These are phyloP conservation scores for Telopea speciosissima DNA, from an alignment of 177 flowering plant species.

Conservation along the genomic window DNA sequence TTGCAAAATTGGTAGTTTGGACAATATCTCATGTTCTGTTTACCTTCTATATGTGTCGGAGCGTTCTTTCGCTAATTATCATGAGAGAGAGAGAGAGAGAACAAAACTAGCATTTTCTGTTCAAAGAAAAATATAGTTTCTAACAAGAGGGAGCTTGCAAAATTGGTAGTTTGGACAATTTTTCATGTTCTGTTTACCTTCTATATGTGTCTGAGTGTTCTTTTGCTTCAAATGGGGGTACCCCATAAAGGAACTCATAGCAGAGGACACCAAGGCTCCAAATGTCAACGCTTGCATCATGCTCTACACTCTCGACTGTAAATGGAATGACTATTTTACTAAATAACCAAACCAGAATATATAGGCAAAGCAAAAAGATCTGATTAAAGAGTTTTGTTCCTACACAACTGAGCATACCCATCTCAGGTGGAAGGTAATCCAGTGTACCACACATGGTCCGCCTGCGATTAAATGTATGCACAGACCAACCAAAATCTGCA, in stretches of 20 bases:
- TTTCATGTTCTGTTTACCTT: conserved; percentile 43
- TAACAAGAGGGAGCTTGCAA: no score
- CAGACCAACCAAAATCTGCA: conserved; percentile 99
- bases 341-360: neutral
- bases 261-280: conserved; percentile 97
- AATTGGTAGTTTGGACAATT: no score
- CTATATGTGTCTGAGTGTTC: conserved; percentile 96
- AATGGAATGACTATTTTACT: neutral
- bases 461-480: conserved; percentile 92
- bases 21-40: neutral
- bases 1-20: no score
- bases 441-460: conserved; percentile 97
- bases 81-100: no score
- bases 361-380: neutral
- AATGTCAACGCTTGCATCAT: conserved; percentile 95
- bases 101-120: no score
- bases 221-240: conserved; percentile 96
- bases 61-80: conserved; percentile 91
- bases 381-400: neutral
- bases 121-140: no score
- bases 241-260: conserved; percentile 93
- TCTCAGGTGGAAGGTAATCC: conserved; percentile 98
- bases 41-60: conserved; percentile 97
- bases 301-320: conserved; percentile 95
- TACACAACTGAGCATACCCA: conserved; percentile 59